Percentiles rank a stretch among this genome's conserved stretches.
phyloP scores from a whole-genome alignment of 352 stramenopile genomes.

The Elongisporangium prolatum region DNA sequence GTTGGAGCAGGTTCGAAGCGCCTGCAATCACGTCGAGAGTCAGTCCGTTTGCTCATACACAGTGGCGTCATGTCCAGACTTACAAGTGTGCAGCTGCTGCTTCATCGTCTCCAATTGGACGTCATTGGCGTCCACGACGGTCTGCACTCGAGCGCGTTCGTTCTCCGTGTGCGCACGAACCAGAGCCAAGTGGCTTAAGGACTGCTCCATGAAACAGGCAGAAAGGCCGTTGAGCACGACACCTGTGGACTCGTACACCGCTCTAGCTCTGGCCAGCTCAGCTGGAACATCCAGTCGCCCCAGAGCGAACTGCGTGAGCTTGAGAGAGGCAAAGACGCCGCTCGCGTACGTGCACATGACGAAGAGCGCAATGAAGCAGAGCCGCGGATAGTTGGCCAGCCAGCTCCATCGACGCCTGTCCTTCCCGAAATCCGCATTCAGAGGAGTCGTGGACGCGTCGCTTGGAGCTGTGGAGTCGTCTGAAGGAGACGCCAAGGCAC shows the following conservation, averaged over 20 bases:
- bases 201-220: constrained; percentile 26
- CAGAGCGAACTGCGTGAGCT: constrained; percentile 28
- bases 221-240: constrained; percentile 23
- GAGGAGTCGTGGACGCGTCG: not conserved
- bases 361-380: constrained; percentile 52
- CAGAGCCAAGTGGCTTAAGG: constrained; percentile 17
- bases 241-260: constrained; percentile 27
- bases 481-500: not conserved
- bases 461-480: not conserved
- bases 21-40: not conserved
- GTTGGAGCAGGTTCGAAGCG: not conserved
- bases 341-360: constrained; percentile 31
- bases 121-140: constrained; percentile 24
- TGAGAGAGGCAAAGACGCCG: constrained; percentile 36
- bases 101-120: constrained; percentile 8
- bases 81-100: not conserved
- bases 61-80: not conserved
- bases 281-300: constrained; percentile 16
- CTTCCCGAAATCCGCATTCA: not conserved
- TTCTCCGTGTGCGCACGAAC: constrained; percentile 24
- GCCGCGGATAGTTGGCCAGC: constrained; percentile 38
- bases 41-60: not conserved
- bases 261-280: constrained; percentile 21
- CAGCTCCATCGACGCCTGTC: constrained; percentile 5
- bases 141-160: constrained; percentile 17